Conservation (phyloP, 1,284 basidiomycete species). For the Crucibulum parvulum region DNA sequence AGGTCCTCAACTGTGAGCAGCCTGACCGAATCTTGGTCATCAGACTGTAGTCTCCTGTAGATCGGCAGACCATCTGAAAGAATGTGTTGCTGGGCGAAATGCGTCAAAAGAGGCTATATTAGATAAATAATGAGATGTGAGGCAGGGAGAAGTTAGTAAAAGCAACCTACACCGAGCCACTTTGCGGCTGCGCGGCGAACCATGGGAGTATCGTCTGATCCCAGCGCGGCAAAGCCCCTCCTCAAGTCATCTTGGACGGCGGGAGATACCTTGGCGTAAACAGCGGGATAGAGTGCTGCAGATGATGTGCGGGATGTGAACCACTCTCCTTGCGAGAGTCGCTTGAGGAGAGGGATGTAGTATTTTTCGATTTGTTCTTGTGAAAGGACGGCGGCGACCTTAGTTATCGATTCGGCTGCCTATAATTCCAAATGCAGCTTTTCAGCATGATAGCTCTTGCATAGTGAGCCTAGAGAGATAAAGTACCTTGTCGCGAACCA, state of each 20-base stretch:
- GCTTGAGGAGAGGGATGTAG: slow-evolving; percentile 92
- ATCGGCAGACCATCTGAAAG: slow-evolving; percentile 91
- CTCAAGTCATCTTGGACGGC: slow-evolving; percentile 89
- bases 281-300: slow-evolving; percentile 93
- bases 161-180: slow-evolving; percentile 85
- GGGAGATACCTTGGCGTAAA: slow-evolving; percentile 83
- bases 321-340: slow-evolving; percentile 96
- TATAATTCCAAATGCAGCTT: slow-evolving; percentile 34
- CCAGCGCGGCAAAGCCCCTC: slow-evolving; percentile 85
- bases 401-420: slow-evolving; percentile 97
- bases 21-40: slow-evolving; percentile 99
- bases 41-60: slow-evolving; percentile 93
- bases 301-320: slow-evolving; percentile 99
- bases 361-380: slow-evolving; percentile 87
- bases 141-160: not conserved
- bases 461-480: slow-evolving; percentile 1
- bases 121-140: slow-evolving; percentile 3
- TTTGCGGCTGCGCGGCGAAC: slow-evolving; percentile 96
- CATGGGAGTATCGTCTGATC: slow-evolving; percentile 98
- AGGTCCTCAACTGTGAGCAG: slow-evolving; percentile 96
- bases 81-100: slow-evolving; percentile 81
- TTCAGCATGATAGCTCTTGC: not conserved
- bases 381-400: slow-evolving; percentile 84
- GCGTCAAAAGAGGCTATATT: slow-evolving; percentile 77
- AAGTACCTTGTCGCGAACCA: slow-evolving; percentile 95